These are phyloP conservation scores for Alternaria ventricosa DNA, from an alignment of 2,329 filamentous ascomycete species.

Conservation along the genomic window DNA sequence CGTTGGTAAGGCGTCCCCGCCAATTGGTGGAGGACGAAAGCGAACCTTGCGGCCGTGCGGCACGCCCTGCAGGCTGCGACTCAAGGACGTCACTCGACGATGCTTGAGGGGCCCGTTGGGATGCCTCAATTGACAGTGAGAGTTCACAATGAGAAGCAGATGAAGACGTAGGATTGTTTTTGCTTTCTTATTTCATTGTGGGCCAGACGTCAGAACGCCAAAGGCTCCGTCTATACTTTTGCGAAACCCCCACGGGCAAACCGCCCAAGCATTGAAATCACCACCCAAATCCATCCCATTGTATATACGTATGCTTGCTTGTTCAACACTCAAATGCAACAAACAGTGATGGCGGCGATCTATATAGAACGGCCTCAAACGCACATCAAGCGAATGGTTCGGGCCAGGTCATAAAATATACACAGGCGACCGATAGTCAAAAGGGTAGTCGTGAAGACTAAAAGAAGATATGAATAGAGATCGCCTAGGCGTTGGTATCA, in stretches of 20 bases:
- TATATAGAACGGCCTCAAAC: conserved; percentile 34
- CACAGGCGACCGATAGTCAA: conserved; percentile 43
- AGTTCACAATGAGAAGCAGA: neutral
- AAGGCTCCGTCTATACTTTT: conserved; percentile 35
- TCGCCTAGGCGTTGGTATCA: conserved; percentile 30
- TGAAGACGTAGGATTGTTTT: neutral
- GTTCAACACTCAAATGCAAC: conserved; percentile 13
- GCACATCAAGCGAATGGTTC: conserved; percentile 19
- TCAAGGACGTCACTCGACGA: conserved; percentile 20
- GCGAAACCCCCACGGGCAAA: conserved; percentile 20
- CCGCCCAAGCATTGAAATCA: conserved; percentile 21
- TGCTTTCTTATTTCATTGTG: conserved; percentile 20
- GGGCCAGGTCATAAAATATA: conserved; percentile 43
- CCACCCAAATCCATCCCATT: conserved; percentile 19
- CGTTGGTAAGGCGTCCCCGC: neutral
- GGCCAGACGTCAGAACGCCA: conserved; percentile 23
- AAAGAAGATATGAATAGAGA: conserved; percentile 29
- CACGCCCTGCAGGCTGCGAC: conserved; percentile 19
- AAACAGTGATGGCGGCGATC: conserved; percentile 10
- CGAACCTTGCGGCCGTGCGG: conserved; percentile 18
- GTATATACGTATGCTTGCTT: conserved; percentile 28
- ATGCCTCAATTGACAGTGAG: neutral
- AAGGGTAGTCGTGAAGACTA: conserved; percentile 25
- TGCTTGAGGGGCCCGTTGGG: neutral
- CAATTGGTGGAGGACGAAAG: conserved; percentile 21